These are phyloP conservation scores for Endocarpon pusillum DNA, from an alignment of 495 filamentous ascomycete species.

Conservation along the genomic window DNA sequence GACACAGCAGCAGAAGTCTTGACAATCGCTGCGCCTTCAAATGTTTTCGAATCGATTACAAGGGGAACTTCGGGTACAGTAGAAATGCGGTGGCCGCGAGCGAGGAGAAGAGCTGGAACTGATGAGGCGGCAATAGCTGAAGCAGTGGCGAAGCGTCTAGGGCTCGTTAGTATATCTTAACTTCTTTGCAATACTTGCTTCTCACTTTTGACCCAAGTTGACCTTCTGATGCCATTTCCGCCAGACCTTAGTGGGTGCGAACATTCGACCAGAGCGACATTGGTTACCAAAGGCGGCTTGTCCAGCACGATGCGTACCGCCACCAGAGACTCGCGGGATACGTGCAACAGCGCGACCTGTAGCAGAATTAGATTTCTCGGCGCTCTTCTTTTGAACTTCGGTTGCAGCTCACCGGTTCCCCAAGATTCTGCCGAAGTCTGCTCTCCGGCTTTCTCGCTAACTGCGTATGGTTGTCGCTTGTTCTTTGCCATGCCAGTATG, in stretches of 20 bases:
- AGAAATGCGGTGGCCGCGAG: slow-evolving; percentile 88
- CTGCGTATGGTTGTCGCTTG: slow-evolving; percentile 97
- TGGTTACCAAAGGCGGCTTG: slow-evolving; percentile 99
- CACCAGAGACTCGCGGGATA: slow-evolving; percentile 99
- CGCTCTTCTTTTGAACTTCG: neutral
- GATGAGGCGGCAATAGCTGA: slow-evolving; percentile 95
- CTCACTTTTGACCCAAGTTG: slow-evolving; percentile 89
- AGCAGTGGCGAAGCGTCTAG: slow-evolving; percentile 86
- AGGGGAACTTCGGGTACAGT: slow-evolving; percentile 91
- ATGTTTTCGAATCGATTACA: slow-evolving; percentile 77
- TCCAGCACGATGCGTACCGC: slow-evolving; percentile 98
- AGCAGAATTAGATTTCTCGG: slow-evolving; percentile 3
- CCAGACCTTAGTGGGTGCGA: slow-evolving; percentile 99
- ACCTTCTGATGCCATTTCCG: slow-evolving; percentile 99
- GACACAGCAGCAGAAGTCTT: slow-evolving; percentile 80
- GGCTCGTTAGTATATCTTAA: slow-evolving; percentile 2
- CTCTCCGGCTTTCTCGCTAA: slow-evolving; percentile 99
- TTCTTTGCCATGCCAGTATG: slow-evolving; percentile 99
- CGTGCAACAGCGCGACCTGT: slow-evolving; percentile 95
- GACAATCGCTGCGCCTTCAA: slow-evolving; percentile 55
- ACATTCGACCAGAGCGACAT: slow-evolving; percentile 99
- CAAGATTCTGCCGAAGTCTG: slow-evolving; percentile 99
- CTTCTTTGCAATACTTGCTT: slow-evolving; percentile 4
- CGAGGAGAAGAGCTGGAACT: slow-evolving; percentile 80
- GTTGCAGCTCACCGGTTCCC: slow-evolving; percentile 84